Conservation (phyloP, 2,329 filamentous ascomycete genomes). For the Lasiodiplodia gonubiensis region DNA sequence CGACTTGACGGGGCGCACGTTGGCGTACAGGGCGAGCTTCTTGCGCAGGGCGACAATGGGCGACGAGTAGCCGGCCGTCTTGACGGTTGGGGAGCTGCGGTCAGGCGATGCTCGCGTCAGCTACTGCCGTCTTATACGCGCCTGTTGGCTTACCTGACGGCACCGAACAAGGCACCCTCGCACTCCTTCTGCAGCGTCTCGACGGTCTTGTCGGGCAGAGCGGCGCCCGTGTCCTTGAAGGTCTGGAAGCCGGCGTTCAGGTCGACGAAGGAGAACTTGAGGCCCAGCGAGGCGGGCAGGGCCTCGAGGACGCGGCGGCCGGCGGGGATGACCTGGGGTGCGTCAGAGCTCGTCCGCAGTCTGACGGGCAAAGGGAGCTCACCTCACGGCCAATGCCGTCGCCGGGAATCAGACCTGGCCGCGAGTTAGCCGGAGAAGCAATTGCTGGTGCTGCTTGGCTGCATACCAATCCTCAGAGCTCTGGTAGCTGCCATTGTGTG, state of each 20-base stretch:
- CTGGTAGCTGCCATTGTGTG: conserved; percentile 30
- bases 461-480: conserved; percentile 31
- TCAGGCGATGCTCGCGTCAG: conserved; percentile 10
- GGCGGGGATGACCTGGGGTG: conserved; percentile 73
- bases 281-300: conserved; percentile 83
- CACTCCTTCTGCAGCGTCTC: conserved; percentile 88
- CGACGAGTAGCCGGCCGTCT: conserved; percentile 93
- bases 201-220: conserved; percentile 89
- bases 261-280: conserved; percentile 94
- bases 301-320: conserved; percentile 91
- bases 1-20: conserved; percentile 94
- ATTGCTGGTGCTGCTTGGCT: neutral
- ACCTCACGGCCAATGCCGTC: conserved; percentile 97
- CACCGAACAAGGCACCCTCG: conserved; percentile 94
- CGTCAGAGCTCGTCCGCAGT: conserved; percentile 10
- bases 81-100: conserved; percentile 76
- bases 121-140: neutral
- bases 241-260: conserved; percentile 92
- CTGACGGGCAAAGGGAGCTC: conserved; percentile 6
- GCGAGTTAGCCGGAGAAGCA: neutral
- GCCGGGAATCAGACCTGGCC: conserved; percentile 87
- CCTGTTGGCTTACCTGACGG: conserved; percentile 67
- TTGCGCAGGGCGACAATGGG: conserved; percentile 97
- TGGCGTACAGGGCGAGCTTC: conserved; percentile 92
- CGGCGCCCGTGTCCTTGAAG: conserved; percentile 86